These are phyloP conservation scores for Scenedesmus sp. DNA, from an alignment of 163 green algal genomes.

Conservation along the genomic window DNA sequence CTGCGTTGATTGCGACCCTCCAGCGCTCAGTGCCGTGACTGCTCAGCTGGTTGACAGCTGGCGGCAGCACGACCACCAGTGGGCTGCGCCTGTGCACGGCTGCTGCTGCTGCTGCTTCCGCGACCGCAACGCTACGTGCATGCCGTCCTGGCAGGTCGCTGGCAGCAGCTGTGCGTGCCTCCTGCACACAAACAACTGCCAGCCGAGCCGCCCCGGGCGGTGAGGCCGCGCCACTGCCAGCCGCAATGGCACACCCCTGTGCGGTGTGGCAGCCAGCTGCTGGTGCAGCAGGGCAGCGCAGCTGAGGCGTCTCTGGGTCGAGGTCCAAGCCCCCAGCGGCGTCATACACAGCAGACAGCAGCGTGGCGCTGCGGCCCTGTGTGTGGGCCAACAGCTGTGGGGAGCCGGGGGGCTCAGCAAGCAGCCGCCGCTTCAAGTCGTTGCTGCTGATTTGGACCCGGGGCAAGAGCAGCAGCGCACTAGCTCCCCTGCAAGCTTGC, in stretches of 20 bases:
- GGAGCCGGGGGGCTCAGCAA: background rate
- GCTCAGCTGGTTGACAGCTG: background rate
- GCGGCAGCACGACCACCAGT: background rate
- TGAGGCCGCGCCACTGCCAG: background rate
- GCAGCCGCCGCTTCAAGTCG: conserved; percentile 8
- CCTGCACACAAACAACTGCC: background rate
- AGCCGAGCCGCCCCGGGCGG: background rate
- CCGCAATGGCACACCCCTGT: background rate
- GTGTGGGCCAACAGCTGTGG: conserved; percentile 17
- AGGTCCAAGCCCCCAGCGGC: background rate
- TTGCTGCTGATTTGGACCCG: background rate
- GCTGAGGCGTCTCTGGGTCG: background rate
- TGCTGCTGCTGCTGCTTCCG: background rate
- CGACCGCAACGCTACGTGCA: too few relatives aligned
- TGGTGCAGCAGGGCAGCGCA: background rate
- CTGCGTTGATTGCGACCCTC: background rate
- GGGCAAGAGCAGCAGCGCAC: background rate
- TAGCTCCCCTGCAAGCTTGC: background rate
- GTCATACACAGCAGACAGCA: conserved; percentile 17
- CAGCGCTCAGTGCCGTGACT: background rate
- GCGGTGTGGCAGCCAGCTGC: background rate
- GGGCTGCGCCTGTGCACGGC: background rate
- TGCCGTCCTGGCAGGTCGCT: background rate
- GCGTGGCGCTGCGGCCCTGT: background rate
- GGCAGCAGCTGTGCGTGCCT: background rate